Evolutionary conservation across 129 eudicot species (phyloP).

Genomic region (Logfia minima): DNA sequence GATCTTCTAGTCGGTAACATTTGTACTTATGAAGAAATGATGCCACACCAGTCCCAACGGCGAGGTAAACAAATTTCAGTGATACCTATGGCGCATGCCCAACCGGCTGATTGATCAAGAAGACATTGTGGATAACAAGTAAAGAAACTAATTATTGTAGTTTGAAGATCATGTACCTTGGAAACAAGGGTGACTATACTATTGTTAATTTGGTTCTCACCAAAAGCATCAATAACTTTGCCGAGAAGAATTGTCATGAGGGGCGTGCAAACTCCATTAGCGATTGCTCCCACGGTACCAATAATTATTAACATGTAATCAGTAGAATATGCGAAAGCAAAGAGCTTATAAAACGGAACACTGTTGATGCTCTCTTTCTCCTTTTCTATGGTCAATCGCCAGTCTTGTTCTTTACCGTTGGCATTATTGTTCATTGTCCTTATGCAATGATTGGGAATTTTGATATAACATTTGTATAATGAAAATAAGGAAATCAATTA

Average conservation of each 20-base stretch:
- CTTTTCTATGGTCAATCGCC: not conserved
- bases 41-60: slow-evolving; percentile 54
- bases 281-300: slow-evolving; percentile 63
- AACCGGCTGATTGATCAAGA: too few species aligned
- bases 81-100: slow-evolving; percentile 40
- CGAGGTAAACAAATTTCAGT: slow-evolving; percentile 58
- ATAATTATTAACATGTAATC: slow-evolving; percentile 65
- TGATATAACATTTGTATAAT: not conserved
- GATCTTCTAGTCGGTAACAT: not conserved
- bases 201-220: slow-evolving; percentile 37
- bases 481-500: not conserved
- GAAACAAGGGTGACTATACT: slow-evolving; percentile 51
- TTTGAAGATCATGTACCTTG: slow-evolving; percentile 37
- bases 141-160: not conserved
- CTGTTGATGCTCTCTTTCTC: slow-evolving; percentile 25
- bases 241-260: slow-evolving; percentile 71
- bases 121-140: too few species aligned
- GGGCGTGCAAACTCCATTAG: slow-evolving; percentile 58
- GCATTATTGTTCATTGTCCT: not conserved
- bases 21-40: slow-evolving; percentile 68
- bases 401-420: too few species aligned
- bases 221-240: slow-evolving; percentile 59
- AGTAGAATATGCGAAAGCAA: slow-evolving; percentile 62
- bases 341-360: slow-evolving; percentile 73
- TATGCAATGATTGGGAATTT: not conserved